Conservation (phyloP, 1,284 basidiomycete species). For the Lentinus polychrous region DNA sequence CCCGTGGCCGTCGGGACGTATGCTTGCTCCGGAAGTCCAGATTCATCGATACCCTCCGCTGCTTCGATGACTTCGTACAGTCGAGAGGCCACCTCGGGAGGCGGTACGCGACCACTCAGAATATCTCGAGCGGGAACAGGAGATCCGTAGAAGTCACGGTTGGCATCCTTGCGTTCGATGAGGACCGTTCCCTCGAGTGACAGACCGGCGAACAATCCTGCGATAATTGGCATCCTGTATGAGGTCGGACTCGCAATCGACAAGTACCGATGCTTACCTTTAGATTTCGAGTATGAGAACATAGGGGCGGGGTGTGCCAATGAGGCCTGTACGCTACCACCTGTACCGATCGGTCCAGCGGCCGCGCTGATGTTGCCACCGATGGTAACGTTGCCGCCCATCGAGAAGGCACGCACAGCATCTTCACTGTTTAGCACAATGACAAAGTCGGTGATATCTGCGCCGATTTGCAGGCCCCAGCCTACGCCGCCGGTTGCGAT, state of each 20-base stretch:
- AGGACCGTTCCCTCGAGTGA: slow-evolving; percentile 93
- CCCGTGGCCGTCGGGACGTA: slow-evolving; percentile 72
- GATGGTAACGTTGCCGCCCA: slow-evolving; percentile 94
- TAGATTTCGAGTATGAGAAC: slow-evolving; percentile 95
- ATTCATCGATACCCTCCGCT: slow-evolving; percentile 75
- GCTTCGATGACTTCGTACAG: slow-evolving; percentile 95
- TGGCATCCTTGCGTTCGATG: slow-evolving; percentile 93
- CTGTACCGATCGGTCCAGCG: slow-evolving; percentile 93
- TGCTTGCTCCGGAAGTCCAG: slow-evolving; percentile 69
- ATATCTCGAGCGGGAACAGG: slow-evolving; percentile 87
- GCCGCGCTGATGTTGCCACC: slow-evolving; percentile 83
- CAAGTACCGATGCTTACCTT: slow-evolving; percentile 47
- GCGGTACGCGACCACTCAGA: slow-evolving; percentile 87
- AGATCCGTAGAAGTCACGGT: slow-evolving; percentile 93
- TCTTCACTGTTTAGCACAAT: slow-evolving; percentile 97
- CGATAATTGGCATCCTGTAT: not conserved
- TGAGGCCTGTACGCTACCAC: slow-evolving; percentile 83
- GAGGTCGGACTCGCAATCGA: not conserved
- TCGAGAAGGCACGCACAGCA: slow-evolving; percentile 90
- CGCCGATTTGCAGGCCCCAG: slow-evolving; percentile 94
- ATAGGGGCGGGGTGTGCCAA: slow-evolving; percentile 92
- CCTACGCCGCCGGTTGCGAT: slow-evolving; percentile 97
- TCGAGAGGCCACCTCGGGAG: slow-evolving; percentile 90
- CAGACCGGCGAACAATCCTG: slow-evolving; percentile 92
- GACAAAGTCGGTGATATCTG: slow-evolving; percentile 83